Base-by-base conservation (phyloP, 208 protist species). In the Acanthamoeba sp. region DNA sequence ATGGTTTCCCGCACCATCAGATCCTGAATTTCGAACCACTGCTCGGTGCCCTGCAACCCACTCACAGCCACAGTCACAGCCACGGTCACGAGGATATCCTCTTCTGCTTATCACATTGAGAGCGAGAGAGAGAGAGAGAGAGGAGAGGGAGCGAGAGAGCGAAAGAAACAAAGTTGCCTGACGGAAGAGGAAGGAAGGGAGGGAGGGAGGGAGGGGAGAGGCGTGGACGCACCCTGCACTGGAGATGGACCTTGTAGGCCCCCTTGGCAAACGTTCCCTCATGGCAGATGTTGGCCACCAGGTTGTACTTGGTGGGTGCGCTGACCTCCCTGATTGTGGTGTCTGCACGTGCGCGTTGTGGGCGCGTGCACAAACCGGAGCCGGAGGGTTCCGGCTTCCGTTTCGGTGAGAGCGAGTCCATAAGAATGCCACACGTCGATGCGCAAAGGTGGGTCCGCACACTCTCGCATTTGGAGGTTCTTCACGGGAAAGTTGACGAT, bases 11-110 rank as follows among this genome's bases (percentile, higher is more conserved):
- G 88, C 1, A 97, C 89, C 52, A 95, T 82, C 42, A 98, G 78
- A 90, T 98, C 98, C 36, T 98, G 94, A 20, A 98, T 95, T 62
- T 97, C 93, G 57, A 95, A 98, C 97, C 97, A 98, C 76, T 94
- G 71, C 20, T 97, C 96, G 32, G 69, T 95, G n/a, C 89, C 96
- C 90, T 97, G 69, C 87, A 36, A 12, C 20, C 32, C 52, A 64
- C 38, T 18, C 22, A 73, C 16, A 55, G 57, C 27, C 1, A 6
- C 18, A 29, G 7, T 66, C 10, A 80, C 94, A n/a, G 24, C 45
- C 80, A 27, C n/a, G n/a, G n/a, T n/a, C n/a, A n/a, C n/a, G n/a
- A n/a, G n/a, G n/a, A n/a, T n/a, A n/a, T n/a, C n/a, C n/a, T n/a
- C n/a, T n/a, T n/a, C n/a, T 66, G 24, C 12, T 91, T 64, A 78